A percentile compares a stretch with the other conserved stretches of the same genome.
Conservation (phyloP, 495 filamentous ascomycete genomes). For the Viridothelium virens region DNA sequence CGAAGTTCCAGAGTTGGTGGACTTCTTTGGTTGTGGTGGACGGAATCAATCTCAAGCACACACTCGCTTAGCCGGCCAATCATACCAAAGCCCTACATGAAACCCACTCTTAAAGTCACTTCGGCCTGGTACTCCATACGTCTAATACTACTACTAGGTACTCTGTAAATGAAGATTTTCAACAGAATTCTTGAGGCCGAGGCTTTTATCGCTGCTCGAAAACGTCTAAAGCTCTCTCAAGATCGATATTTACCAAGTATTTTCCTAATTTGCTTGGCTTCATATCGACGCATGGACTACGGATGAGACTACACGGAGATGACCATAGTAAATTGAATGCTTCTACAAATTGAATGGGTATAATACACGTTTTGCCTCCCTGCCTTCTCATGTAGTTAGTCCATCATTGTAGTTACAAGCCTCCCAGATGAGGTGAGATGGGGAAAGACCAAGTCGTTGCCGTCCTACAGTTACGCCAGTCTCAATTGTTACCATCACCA, state of each 20-base stretch:
- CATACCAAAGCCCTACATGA: background rate
- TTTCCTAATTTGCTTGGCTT: no score
- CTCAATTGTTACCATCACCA: background rate
- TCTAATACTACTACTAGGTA: no score
- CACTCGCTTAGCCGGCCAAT: conserved; percentile 3
- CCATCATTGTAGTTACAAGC: background rate
- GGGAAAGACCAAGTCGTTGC: background rate
- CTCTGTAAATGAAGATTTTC: no score
- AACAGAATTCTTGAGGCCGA: no score
- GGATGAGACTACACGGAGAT: no score
- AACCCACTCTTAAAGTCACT: background rate
- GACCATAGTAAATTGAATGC: no score
- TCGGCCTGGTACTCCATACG: background rate
- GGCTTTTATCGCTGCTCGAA: no score
- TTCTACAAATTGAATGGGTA: no score
- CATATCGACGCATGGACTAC: no score
- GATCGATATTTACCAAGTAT: no score
- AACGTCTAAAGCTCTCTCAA: no score
- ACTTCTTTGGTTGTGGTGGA: background rate
- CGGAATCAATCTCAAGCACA: background rate
- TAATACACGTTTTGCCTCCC: background rate
- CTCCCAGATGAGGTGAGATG: background rate
- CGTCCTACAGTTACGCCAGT: background rate
- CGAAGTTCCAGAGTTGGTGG: conserved; percentile 1
- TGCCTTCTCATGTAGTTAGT: background rate